Evolutionary conservation across 2,329 filamentous ascomycete genomes (phyloP).

Genomic region (Colletotrichum cuscutae): DNA sequence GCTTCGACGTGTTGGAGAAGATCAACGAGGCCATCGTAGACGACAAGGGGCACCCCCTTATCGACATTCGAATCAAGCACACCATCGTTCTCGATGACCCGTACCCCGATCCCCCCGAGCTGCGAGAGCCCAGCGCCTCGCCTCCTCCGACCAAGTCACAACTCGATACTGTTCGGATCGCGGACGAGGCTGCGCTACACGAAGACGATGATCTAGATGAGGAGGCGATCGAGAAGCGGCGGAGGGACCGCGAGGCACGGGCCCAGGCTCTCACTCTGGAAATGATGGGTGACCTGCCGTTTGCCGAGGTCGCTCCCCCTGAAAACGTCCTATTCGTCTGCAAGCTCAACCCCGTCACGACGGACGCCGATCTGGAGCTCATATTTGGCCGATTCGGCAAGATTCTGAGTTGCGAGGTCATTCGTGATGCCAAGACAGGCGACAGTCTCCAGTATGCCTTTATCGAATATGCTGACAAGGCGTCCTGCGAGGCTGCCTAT

Average conservation of each 20-base stretch:
- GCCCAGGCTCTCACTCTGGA: conserved; percentile 95
- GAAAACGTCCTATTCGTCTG: conserved; percentile 98
- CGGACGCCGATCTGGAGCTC: conserved; percentile 91
- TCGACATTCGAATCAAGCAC: conserved; percentile 95
- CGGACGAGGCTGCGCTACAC: conserved; percentile 85
- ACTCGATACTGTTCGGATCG: conserved; percentile 90
- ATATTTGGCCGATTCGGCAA: conserved; percentile 98
- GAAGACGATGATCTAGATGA: conserved; percentile 78
- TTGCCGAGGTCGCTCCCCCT: conserved; percentile 95
- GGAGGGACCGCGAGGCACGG: conserved; percentile 89
- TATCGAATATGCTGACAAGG: conserved; percentile 94
- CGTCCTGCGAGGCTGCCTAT: conserved; percentile 93
- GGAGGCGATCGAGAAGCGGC: conserved; percentile 80
- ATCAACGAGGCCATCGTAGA: conserved; percentile 93
- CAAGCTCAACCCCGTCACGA: conserved; percentile 97
- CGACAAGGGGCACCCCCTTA: conserved; percentile 84
- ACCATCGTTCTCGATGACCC: conserved; percentile 93
- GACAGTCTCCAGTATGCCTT: conserved; percentile 98
- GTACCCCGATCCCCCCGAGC: conserved; percentile 81
- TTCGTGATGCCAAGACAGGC: conserved; percentile 90
- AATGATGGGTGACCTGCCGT: conserved; percentile 97
- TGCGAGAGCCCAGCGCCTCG: conserved; percentile 82
- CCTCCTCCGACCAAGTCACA: conserved; percentile 86
- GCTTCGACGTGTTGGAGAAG: conserved; percentile 92
- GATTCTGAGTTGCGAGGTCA: conserved; percentile 95